Evolutionary conservation across 257 asterid genomes (phyloP), one percentile per base, ranked within the genome.

Genomic region (Leonotis leonurus): DNA sequence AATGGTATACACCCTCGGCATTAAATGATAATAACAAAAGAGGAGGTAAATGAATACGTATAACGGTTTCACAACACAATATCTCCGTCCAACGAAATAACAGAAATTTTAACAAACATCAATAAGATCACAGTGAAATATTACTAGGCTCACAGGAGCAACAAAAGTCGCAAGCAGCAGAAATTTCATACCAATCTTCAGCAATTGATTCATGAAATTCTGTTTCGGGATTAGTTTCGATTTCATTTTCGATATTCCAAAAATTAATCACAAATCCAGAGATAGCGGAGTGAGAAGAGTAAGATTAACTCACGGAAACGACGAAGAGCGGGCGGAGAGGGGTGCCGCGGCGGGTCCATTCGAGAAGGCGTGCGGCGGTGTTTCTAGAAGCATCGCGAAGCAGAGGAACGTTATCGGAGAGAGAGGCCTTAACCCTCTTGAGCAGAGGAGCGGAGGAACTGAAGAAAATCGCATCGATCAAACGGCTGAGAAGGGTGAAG

Each of bases 281-380:
- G 5, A 18, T 2, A 41, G 35, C 17, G 36, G 13, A 6, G 44
- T 17, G 54, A 17, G 30, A 3, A n/a, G n/a, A n/a, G n/a, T n/a
- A 24, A n/a, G 57, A 17, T 0, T 5, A 29, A 81, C 97, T 75
- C 69, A 87, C 97, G 8, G 94, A 85, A 36, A 81, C 75, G 49
- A 85, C 91, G 57, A 90, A 78, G 8, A 90, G 90, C 30, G 95
- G 77, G 49, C 96, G 95, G 36, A 90, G 78, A 9, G 85, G 72
- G 68, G 77, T 71, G 29, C 97, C 97, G 40, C 83, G 88, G 71
- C 89, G 89, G 72, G 91, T 78, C 97, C 97, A 90, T 60, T 43
- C 26, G 58, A 80, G 81, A 21, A 85, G 43, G 60, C 72, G 64
- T 1, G 22, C 73, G 18, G 75, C 94, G 3, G 89, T 70, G 68